These are phyloP conservation scores for Termitomyces sp. DNA, from an alignment of 768 basidiomycete genomes.

Conservation along the genomic window DNA sequence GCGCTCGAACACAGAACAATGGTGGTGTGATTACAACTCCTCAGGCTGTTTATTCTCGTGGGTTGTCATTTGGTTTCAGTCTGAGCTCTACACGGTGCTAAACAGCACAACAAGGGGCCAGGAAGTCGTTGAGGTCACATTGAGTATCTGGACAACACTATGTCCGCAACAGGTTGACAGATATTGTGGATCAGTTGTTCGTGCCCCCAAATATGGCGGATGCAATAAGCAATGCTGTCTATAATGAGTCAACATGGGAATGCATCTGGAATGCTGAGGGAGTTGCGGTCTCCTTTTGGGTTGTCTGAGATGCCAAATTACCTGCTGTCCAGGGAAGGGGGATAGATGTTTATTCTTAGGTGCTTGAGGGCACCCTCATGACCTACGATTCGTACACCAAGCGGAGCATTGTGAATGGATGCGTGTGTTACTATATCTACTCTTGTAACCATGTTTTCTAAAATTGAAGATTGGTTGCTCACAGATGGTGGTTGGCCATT, in stretches of 20 bases:
- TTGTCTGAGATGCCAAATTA: slow-evolving; percentile 73
- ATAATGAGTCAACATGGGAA: slow-evolving; percentile 84
- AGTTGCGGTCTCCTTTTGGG: slow-evolving; percentile 82
- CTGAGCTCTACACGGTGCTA: slow-evolving; percentile 71
- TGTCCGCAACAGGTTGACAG: slow-evolving; percentile 76
- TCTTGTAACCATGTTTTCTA: background rate
- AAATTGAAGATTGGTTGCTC: slow-evolving; percentile 51
- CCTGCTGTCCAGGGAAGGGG: slow-evolving; percentile 76
- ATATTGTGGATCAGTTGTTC: slow-evolving; percentile 78
- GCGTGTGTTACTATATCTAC: slow-evolving; percentile 54
- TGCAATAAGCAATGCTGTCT: slow-evolving; percentile 85
- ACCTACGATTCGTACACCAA: slow-evolving; percentile 89
- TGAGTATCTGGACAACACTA: slow-evolving; percentile 91
- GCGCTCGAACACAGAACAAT: slow-evolving; percentile 28
- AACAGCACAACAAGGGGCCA: slow-evolving; percentile 82
- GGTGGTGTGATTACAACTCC: slow-evolving; percentile 39
- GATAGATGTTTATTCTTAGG: slow-evolving; percentile 49
- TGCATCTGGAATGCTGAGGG: slow-evolving; percentile 79
- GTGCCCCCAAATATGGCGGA: slow-evolving; percentile 93
- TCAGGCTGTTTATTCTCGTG: slow-evolving; percentile 64
- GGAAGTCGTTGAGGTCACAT: slow-evolving; percentile 84
- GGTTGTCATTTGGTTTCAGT: slow-evolving; percentile 85
- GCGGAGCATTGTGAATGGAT: slow-evolving; percentile 76
- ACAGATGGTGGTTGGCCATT: slow-evolving; percentile 93
- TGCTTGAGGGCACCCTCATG: slow-evolving; percentile 76